Evolutionary conservation across 257 asterid species (phyloP).

Genomic region (Lycium ferocissimum): DNA sequence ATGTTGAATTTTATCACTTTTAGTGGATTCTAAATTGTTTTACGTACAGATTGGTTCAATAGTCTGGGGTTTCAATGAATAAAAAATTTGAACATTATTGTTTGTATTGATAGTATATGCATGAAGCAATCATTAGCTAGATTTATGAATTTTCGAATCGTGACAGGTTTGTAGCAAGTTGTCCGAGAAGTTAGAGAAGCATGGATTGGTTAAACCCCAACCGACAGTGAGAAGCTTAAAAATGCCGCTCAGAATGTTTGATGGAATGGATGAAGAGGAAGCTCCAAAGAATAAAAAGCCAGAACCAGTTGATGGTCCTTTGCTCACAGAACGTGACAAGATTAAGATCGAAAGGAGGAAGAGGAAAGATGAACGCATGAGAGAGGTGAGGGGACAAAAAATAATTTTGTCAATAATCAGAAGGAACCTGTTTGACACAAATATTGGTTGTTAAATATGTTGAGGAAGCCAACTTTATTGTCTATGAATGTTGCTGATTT

Average conservation of each 20-base stretch:
- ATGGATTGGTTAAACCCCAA: conserved; percentile 81
- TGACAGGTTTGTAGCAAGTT: conserved; percentile 76
- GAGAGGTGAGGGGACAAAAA: conserved; percentile 66
- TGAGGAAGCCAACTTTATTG: neutral
- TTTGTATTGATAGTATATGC: neutral
- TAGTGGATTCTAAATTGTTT: neutral
- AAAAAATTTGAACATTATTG: neutral
- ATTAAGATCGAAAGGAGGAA: conserved; percentile 93
- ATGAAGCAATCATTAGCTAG: neutral
- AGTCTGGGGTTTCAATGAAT: neutral
- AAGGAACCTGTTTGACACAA: conserved; percentile 16
- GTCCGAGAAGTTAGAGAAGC: conserved; percentile 90
- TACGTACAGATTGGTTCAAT: neutral
- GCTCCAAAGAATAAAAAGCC: conserved; percentile 87
- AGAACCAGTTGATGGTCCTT: conserved; percentile 97
- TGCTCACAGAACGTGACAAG: conserved; percentile 94
- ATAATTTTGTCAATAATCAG: neutral
- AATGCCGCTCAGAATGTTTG: conserved; percentile 93
- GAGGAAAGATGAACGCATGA: conserved; percentile 93
- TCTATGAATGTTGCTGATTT: neutral
- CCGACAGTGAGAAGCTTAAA: conserved; percentile 91
- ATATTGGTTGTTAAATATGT: conserved; percentile 10
- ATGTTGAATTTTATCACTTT: neutral
- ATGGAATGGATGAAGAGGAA: conserved; percentile 93
- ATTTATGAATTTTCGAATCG: neutral